Base-by-base conservation (phyloP, 176 grass and related monocot genomes). In the Thalia dealbata region DNA sequence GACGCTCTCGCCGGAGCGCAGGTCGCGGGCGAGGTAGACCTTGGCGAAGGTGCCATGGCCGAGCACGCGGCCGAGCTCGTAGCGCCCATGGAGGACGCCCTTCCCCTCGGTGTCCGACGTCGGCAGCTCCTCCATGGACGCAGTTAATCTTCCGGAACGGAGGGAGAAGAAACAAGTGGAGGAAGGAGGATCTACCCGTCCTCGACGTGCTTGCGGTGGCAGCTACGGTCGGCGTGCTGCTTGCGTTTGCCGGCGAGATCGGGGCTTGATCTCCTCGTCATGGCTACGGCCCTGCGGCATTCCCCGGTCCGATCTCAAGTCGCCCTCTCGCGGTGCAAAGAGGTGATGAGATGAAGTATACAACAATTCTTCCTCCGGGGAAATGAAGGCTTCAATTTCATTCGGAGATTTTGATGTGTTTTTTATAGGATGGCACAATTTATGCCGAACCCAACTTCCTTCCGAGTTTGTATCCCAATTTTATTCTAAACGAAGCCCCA, bases 131-230 rank as follows among this genome's bases (percentile, higher is more conserved):
- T 69, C 63, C 82, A 79, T 83, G 13, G 6, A 58, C 3, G 24
- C 24, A 1, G 29, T 19, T 21, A 32, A 23, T 35, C 19, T 32
- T 38, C 14, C 9, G 7, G 11, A 15, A n/a, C 14, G 22, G 25
- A 52, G 14, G 8, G 30, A 8, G 27, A 71, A 71, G 10, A 18
- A 12, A 35, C 21, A n/a, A 29, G 7, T 19, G 38, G 29, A 5
- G 41, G 3, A n/a, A 30, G 14, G 24, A 21, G 22, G 38, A n/a
- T 1, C 89, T 92, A 86, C 89, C 86, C 86, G 78, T 86, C 86
- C 84, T 92, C 89, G 56, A 92, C 78, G 86, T 92, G 86, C 86
- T 92, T 92, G 10, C 89, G 82, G 83, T 92, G 89, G 89, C 86
- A 88, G 80, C 67, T 92, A 52, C 89, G 86, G 83, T 64, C 86